A percentile compares a stretch with the other conserved stretches of the same genome.
These are phyloP conservation scores for Ceratobasidium theobromae DNA, from an alignment of 1,284 basidiomycete species.

Conservation along the genomic window DNA sequence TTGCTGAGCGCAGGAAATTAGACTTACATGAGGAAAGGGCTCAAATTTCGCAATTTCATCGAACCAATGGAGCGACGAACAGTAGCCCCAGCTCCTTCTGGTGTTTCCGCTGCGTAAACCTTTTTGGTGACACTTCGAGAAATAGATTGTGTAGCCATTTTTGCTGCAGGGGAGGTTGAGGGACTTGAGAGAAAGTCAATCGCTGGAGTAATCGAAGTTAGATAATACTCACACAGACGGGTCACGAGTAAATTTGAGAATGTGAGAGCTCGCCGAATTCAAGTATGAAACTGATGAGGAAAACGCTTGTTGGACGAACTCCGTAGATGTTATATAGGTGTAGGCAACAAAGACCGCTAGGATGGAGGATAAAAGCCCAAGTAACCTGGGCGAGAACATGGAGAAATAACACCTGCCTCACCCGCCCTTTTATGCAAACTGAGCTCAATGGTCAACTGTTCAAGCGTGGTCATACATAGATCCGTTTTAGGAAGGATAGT, in stretches of 20 bases:
- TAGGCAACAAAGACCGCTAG: slow-evolving; percentile 15
- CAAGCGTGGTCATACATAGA: neutral
- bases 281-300: slow-evolving; percentile 11
- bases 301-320: slow-evolving; percentile 5
- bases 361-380: slow-evolving; percentile 13
- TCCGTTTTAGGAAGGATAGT: neutral
- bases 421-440: slow-evolving; percentile 20
- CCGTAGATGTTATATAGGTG: slow-evolving; percentile 19
- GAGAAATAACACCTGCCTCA: neutral
- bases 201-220: neutral
- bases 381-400: slow-evolving; percentile 18
- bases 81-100: slow-evolving; percentile 85
- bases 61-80: slow-evolving; percentile 92
- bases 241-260: neutral
- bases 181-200: neutral
- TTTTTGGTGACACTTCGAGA: slow-evolving; percentile 75
- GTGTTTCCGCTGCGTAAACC: slow-evolving; percentile 75
- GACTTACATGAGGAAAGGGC: slow-evolving; percentile 81
- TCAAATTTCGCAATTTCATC: slow-evolving; percentile 71
- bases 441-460: slow-evolving; percentile 4
- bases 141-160: slow-evolving; percentile 36
- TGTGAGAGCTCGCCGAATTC: neutral
- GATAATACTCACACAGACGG: neutral
- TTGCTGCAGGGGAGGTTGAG: neutral
- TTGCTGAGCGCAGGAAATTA: neutral